Percentiles rank a stretch among this genome's conserved stretches.
Evolutionary conservation across 306 rosid species (phyloP).

Genomic region (Dryas octopetala): DNA sequence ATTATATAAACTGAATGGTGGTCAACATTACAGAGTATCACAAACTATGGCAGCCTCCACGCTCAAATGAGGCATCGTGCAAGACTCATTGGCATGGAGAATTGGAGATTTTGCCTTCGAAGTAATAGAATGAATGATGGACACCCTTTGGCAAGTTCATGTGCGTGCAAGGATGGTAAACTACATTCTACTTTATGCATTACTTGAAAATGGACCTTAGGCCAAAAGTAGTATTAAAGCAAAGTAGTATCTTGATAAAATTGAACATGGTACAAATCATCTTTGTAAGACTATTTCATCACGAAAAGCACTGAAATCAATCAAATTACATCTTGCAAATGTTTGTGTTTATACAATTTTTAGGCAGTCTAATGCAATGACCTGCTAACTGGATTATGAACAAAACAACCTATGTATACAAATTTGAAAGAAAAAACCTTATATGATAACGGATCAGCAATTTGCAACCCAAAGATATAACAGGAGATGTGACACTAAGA

Average conservation of each 20-base stretch:
- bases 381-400: slow-evolving; percentile 24
- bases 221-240: background rate
- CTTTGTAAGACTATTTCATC: background rate
- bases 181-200: background rate
- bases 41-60: no score
- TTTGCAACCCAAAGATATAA: slow-evolving; percentile 26
- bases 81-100: no score
- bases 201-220: background rate
- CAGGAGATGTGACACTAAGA: slow-evolving; percentile 11
- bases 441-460: slow-evolving; percentile 20
- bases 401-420: slow-evolving; percentile 24
- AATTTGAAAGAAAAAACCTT: background rate
- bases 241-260: background rate
- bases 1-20: no score
- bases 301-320: slow-evolving; percentile 13
- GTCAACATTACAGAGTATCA: no score
- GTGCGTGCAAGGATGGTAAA: background rate
- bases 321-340: slow-evolving; percentile 29
- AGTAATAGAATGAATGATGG: background rate
- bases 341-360: slow-evolving; percentile 21
- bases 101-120: no score
- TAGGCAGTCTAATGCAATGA: slow-evolving; percentile 20
- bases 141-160: background rate
- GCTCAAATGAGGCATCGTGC: no score
- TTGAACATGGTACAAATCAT: background rate